Percentiles rank a stretch among this genome's conserved stretches.
Evolutionary conservation across 371 early-diverging fungal genomes (phyloP).

Genomic region (Coemansia sp.): DNA sequence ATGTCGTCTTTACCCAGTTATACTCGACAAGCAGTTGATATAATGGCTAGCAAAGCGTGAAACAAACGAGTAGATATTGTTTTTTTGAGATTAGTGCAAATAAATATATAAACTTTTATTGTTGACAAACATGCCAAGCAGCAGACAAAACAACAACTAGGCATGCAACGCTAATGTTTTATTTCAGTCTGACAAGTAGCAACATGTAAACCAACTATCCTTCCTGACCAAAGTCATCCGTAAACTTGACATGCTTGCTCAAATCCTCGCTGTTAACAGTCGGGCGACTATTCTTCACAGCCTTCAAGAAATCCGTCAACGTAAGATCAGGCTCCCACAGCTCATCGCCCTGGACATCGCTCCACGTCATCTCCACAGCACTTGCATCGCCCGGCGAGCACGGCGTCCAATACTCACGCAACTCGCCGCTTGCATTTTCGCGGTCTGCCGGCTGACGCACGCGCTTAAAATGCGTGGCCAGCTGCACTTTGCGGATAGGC

Average conservation of each 20-base stretch:
- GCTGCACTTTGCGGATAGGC: slow-evolving; percentile 94
- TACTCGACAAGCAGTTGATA: no score
- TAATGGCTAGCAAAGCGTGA: no score
- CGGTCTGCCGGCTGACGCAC: slow-evolving; percentile 62
- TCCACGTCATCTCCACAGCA: slow-evolving; percentile 90
- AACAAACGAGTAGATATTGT: no score
- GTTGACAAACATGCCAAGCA: no score
- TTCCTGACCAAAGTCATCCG: slow-evolving; percentile 86
- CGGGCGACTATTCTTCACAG: slow-evolving; percentile 76
- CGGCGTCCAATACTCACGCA: slow-evolving; percentile 74
- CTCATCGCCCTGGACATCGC: slow-evolving; percentile 79
- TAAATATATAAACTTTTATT: no score
- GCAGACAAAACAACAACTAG: no score
- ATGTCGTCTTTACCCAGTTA: no score
- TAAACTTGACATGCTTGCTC: slow-evolving; percentile 81
- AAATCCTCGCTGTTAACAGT: slow-evolving; percentile 86
- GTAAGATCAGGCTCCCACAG: slow-evolving; percentile 89
- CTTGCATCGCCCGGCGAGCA: slow-evolving; percentile 94
- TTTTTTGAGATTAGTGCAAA: no score
- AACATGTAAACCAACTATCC: slow-evolving; percentile 42
- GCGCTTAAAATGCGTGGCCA: slow-evolving; percentile 92
- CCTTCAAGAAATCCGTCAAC: slow-evolving; percentile 79
- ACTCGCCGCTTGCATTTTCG: slow-evolving; percentile 36
- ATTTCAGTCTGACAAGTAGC: no score
- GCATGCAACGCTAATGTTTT: no score